Percentiles rank a stretch among this genome's conserved stretches.
Conservation (phyloP, 129 eudicot genomes). For the Rutidosis leptorrhynchoides region DNA sequence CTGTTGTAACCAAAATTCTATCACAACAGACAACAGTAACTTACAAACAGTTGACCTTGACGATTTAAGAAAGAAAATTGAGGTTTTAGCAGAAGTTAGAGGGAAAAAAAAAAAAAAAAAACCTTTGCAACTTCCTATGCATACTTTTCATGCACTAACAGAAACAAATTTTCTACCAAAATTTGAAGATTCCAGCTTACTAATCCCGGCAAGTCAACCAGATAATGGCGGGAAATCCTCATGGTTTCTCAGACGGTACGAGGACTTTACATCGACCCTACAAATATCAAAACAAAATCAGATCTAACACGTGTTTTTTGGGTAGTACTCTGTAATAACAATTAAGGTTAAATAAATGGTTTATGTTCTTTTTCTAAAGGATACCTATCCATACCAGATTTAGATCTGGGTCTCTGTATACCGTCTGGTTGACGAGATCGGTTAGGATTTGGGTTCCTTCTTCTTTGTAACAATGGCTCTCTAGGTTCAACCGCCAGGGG, state of each 20-base stretch:
- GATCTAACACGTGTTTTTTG: not conserved
- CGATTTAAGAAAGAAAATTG: not conserved
- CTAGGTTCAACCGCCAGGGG: conserved; percentile 18
- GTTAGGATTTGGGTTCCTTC: conserved; percentile 25
- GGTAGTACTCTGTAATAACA: conserved; percentile 14
- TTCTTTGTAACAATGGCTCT: conserved; percentile 32
- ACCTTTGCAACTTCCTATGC: conserved; percentile 22
- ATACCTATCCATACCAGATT: conserved; percentile 46
- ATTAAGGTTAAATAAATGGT: not conserved
- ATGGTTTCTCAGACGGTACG: conserved; percentile 62
- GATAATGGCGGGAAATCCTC: conserved; percentile 81
- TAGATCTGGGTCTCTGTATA: conserved; percentile 38
- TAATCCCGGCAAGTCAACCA: conserved; percentile 23
- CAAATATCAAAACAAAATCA: conserved; percentile 25
- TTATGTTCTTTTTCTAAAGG: not conserved
- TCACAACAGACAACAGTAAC: not conserved
- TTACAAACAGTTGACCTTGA: conserved; percentile 1
- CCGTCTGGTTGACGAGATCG: conserved; percentile 27
- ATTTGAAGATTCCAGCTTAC: not conserved
- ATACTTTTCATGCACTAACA: conserved; percentile 28
- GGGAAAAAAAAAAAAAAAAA: too few relatives aligned
- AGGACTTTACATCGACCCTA: conserved; percentile 43
- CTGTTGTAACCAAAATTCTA: not conserved
- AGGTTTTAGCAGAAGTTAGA: not conserved
- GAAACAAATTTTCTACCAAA: conserved; percentile 4